A percentile compares a stretch with the other conserved stretches of the same genome.
Evolutionary conservation across 768 basidiomycete species (phyloP).

Genomic region (Rhodotorula babjevae): DNA sequence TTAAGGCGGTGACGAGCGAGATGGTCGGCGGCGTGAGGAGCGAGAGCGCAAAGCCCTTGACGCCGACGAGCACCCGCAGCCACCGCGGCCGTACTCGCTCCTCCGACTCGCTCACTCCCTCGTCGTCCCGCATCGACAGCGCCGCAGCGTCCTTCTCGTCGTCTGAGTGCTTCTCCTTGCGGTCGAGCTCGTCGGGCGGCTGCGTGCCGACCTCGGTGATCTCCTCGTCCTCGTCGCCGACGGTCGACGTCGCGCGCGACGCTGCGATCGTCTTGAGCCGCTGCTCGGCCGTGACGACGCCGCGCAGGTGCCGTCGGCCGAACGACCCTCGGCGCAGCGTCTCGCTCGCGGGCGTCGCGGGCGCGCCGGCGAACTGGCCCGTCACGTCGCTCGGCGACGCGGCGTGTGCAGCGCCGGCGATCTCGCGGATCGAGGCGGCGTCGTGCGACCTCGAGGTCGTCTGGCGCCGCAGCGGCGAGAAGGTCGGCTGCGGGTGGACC

Average conservation of each 20-base stretch:
- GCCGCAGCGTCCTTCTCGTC: not conserved
- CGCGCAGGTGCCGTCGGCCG: not conserved
- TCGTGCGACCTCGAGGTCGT: constrained; percentile 8
- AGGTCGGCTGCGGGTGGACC: not conserved
- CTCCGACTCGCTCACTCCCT: not conserved
- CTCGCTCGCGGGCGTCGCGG: not conserved
- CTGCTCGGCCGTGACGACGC: not conserved
- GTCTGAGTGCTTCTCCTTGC: not conserved
- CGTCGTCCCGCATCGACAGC: not conserved
- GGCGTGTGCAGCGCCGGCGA: constrained; percentile 6
- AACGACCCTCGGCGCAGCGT: not conserved
- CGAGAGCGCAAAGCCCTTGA: constrained; percentile 3
- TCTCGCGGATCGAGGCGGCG: constrained; percentile 4
- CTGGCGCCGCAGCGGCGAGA: constrained; percentile 2
- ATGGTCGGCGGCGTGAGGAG: constrained; percentile 52
- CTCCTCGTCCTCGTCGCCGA: not conserved
- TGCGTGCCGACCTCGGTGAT: constrained; percentile 13
- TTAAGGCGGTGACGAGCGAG: constrained; percentile 56
- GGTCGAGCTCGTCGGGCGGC: not conserved
- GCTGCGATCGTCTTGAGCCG: constrained; percentile 2
- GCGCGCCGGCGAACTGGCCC: not conserved
- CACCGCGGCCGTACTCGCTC: not conserved
- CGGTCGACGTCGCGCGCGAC: not conserved
- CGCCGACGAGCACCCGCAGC: not conserved
- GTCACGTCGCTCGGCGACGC: constrained; percentile 3